phyloP scores from a whole-genome alignment of 306 rosid species.

The Calophaca sinica region DNA sequence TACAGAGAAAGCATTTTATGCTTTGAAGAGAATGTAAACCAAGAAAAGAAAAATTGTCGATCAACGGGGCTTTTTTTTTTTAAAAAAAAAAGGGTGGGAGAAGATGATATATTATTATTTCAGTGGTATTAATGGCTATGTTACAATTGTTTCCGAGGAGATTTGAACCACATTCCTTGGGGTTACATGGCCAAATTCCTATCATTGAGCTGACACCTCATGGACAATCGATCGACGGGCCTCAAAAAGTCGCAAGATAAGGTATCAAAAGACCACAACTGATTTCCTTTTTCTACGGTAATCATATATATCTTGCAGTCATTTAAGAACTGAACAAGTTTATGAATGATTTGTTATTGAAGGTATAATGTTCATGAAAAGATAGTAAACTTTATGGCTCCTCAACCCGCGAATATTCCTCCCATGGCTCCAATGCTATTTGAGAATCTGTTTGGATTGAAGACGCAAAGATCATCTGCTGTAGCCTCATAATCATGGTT shows the following conservation, averaged over 20 bases:
- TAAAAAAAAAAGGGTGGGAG: too few relatives aligned
- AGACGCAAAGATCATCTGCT: constrained; percentile 56
- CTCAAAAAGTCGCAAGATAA: constrained; percentile 92
- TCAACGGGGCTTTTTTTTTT: too few relatives aligned
- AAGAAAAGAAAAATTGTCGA: constrained; percentile 89
- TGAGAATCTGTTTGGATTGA: constrained; percentile 75
- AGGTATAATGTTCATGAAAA: constrained; percentile 91
- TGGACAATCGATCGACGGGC: constrained; percentile 94
- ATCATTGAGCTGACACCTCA: too few relatives aligned
- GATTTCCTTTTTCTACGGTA: not conserved
- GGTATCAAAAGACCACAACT: constrained; percentile 50
- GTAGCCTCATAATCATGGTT: constrained; percentile 45
- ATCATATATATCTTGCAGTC: constrained; percentile 4
- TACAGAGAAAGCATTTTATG: constrained; percentile 73
- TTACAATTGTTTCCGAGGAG: too few relatives aligned
- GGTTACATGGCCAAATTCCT: too few relatives aligned
- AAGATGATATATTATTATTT: too few relatives aligned
- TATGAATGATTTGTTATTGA: constrained; percentile 39
- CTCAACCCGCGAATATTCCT: constrained; percentile 61
- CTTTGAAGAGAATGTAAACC: constrained; percentile 67
- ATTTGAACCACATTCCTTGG: too few relatives aligned
- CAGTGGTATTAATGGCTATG: too few relatives aligned
- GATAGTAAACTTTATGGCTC: constrained; percentile 84
- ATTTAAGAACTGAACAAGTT: constrained; percentile 1
- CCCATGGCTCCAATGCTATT: constrained; percentile 68